These are phyloP conservation scores for Thoreauomyces humboldtii DNA, from an alignment of 192 early-diverging fungal genomes.

Conservation along the genomic window DNA sequence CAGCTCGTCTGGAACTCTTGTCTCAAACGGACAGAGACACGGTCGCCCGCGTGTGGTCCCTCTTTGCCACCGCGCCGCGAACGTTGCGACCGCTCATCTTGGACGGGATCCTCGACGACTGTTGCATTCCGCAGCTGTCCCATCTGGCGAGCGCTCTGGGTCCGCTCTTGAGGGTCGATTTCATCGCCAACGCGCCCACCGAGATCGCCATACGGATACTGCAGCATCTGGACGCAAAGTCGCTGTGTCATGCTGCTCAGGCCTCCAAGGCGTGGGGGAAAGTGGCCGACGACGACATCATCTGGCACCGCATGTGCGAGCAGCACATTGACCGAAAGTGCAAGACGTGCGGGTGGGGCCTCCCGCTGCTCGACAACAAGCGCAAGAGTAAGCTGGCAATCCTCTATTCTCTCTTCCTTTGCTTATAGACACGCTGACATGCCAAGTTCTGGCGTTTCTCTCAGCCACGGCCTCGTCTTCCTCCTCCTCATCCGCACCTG, in stretches of 20 bases:
- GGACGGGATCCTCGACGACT: conserved; percentile 71
- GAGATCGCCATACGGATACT: conserved; percentile 85
- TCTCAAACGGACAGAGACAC: conserved; percentile 11
- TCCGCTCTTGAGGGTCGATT: conserved; percentile 78
- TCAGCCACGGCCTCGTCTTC: too few relatives aligned
- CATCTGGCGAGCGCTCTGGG: conserved; percentile 70
- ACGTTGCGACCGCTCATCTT: conserved; percentile 15
- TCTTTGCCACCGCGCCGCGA: conserved; percentile 7
- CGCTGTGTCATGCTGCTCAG: conserved; percentile 88
- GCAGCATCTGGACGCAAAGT: conserved; percentile 86
- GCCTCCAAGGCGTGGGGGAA: conserved; percentile 78
- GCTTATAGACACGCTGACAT: too few relatives aligned
- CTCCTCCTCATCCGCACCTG: too few relatives aligned
- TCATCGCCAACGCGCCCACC: conserved; percentile 68
- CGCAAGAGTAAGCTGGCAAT: conserved; percentile 38
- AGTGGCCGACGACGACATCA: conserved; percentile 84
- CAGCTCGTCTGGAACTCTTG: neutral
- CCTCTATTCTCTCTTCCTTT: too few relatives aligned
- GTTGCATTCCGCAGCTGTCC: conserved; percentile 84
- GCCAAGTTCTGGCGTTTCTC: too few relatives aligned
- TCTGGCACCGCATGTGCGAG: conserved; percentile 97
- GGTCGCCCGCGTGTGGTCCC: conserved; percentile 6
- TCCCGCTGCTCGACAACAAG: conserved; percentile 78
- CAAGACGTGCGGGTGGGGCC: conserved; percentile 93
- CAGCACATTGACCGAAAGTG: conserved; percentile 98